These are phyloP conservation scores for Aspergillus vadensis DNA, from an alignment of 2,329 filamentous ascomycete genomes.

Conservation along the genomic window DNA sequence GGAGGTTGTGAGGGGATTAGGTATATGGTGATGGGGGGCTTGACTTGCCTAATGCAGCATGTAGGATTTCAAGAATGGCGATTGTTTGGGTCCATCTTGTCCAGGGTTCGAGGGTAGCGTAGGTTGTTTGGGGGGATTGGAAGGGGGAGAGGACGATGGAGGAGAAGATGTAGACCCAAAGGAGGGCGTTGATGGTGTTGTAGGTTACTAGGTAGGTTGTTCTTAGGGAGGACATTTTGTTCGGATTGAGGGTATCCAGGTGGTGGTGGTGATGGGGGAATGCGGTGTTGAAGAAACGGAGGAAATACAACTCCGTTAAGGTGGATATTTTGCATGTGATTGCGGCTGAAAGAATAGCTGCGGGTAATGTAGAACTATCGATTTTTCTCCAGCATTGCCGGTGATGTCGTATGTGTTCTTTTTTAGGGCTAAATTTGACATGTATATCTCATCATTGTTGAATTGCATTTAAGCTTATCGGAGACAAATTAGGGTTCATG, in stretches of 20 bases:
- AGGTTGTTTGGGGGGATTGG: conserved; percentile 15
- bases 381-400: neutral
- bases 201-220: conserved; percentile 29
- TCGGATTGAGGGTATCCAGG: neutral
- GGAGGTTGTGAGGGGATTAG: neutral
- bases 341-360: neutral
- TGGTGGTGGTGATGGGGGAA: neutral
- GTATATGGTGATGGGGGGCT: neutral
- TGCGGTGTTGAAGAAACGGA: neutral
- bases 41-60: conserved; percentile 26
- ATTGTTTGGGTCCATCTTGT: conserved; percentile 30
- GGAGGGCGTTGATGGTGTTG: conserved; percentile 25
- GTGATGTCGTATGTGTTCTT: neutral
- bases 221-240: conserved; percentile 3
- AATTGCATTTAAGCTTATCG: neutral
- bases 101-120: conserved; percentile 28
- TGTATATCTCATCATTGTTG: neutral
- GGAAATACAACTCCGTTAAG: neutral
- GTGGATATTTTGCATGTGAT: neutral
- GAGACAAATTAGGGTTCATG: neutral
- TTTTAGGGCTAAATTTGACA: neutral
- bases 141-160: conserved; percentile 13
- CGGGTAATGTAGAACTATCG: no score
- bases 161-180: conserved; percentile 31
- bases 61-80: conserved; percentile 29